Evolutionary conservation across 2,329 filamentous ascomycete species (phyloP), one percentile per base, ranked within the genome.

Genomic region (Myrmaecium sp.): DNA sequence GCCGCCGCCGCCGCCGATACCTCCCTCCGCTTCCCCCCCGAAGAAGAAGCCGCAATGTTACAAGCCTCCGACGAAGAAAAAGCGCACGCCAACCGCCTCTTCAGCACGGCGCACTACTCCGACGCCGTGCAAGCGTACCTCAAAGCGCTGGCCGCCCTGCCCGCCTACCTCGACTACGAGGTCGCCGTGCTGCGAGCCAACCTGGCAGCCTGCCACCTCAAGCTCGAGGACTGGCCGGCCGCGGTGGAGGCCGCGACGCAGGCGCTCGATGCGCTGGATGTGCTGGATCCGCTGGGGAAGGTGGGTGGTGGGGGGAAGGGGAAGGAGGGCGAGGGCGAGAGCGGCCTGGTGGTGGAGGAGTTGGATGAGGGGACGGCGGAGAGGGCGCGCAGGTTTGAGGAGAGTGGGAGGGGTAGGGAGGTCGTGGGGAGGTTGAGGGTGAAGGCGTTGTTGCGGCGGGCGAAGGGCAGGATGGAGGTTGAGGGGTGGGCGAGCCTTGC

Each of bases 101-200:
- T 94, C 53, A 60, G 65, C 1, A 64, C 68, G 3, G 66, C 68
- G 21, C 68, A 73, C 34, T 89, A 77, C 52, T 66, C 74, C 30
- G 71, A 75, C 34, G 86, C 86, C 21, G 74, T 95, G 34, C 67
- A 73, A 37, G 75, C 68, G 33, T 95, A 95, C 54, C 75, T 83
- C 42, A 69, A 76, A 37, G 84, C 89, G 13, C 61, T 91, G 3
- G 63, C 70, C 8, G 66, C 73, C 5, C 84, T 81, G 42, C 86
- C 86, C 2, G 74, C 70, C 36, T 91, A 92, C 47, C 67, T 92
- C 14, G 73, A 86, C 47, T 93, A 81, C 54, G 82, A 93, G 39
- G 63, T 86, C 34, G 82, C 84, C 14, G 80, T 95, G 6, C 62
- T 95, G 5, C 71, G 75, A 32, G 83, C 78, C 47, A 95, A 95